Evolutionary conservation across 78 protist genomes (phyloP).

Genomic region (Fonticula alba): DNA sequence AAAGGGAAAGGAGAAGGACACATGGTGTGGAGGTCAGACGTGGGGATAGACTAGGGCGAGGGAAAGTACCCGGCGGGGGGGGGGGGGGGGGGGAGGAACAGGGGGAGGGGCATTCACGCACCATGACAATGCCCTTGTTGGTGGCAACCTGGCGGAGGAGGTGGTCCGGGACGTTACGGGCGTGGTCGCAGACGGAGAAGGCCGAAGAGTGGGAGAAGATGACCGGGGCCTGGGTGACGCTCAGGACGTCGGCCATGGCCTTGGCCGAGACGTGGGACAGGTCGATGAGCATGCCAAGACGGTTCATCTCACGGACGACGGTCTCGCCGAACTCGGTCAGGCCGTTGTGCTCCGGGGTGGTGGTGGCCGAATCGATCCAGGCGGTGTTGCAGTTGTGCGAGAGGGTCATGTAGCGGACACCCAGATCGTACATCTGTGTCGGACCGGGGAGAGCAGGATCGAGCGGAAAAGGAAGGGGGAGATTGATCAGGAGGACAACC

Average conservation of each 20-base stretch:
- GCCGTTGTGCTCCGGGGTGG: neutral
- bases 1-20: neutral
- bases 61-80: neutral
- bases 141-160: neutral
- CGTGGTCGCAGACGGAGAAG: neutral
- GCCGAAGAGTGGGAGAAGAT: constrained; percentile 6
- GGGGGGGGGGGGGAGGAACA: too few species aligned
- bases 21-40: neutral
- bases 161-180: constrained; percentile 16
- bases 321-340: constrained; percentile 1
- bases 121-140: constrained; percentile 9
- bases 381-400: constrained; percentile 10
- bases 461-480: neutral
- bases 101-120: too few species aligned
- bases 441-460: too few species aligned
- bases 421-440: neutral
- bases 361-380: constrained; percentile 6
- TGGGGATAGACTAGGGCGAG: neutral
- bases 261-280: constrained; percentile 2
- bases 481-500: neutral
- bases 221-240: constrained; percentile 3
- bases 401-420: constrained; percentile 12
- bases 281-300: constrained; percentile 16
- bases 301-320: constrained; percentile 11
- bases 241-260: constrained; percentile 4